Conservation (phyloP, 345 rosid species). For the Melaleuca quinquenervia region DNA sequence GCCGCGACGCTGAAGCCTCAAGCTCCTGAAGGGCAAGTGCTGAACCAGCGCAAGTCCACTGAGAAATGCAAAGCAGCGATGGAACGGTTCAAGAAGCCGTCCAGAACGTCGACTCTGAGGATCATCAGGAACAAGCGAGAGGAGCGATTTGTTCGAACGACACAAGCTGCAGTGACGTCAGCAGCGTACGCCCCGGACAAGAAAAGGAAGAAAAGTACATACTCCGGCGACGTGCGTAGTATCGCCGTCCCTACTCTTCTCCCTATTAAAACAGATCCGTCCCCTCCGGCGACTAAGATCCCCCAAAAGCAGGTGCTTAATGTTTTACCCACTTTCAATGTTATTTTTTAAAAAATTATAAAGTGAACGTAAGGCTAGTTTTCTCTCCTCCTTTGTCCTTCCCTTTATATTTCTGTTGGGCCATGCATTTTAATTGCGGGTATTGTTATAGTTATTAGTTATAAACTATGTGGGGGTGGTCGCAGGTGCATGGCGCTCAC, state of each 20-base stretch:
- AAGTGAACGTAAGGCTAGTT: background rate
- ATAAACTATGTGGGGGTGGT: conserved; percentile 2
- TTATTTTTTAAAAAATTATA: background rate
- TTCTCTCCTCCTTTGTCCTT: background rate
- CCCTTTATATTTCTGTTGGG: background rate
- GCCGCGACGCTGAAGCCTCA: conserved; percentile 10
- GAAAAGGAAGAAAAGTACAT: conserved; percentile 46
- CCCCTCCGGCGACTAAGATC: conserved; percentile 41
- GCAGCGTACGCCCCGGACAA: conserved; percentile 28
- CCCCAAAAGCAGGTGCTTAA: conserved; percentile 47
- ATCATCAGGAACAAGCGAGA: conserved; percentile 47
- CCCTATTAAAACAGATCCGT: conserved; percentile 64
- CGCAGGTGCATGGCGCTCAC: conserved; percentile 19
- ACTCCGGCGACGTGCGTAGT: conserved; percentile 28
- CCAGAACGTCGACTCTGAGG: conserved; percentile 19
- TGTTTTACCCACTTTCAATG: background rate
- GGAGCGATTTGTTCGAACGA: conserved; percentile 45
- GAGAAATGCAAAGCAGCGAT: conserved; percentile 25
- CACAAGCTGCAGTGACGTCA: conserved; percentile 9
- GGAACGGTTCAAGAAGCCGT: conserved; percentile 30
- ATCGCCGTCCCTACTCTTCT: conserved; percentile 35
- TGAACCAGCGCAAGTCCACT: conserved; percentile 1
- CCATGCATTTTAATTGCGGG: background rate
- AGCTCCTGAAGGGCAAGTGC: background rate
- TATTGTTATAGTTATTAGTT: background rate